Evolutionary conservation across 768 basidiomycete species (phyloP).

Genomic region (Lactarius akahatsu): DNA sequence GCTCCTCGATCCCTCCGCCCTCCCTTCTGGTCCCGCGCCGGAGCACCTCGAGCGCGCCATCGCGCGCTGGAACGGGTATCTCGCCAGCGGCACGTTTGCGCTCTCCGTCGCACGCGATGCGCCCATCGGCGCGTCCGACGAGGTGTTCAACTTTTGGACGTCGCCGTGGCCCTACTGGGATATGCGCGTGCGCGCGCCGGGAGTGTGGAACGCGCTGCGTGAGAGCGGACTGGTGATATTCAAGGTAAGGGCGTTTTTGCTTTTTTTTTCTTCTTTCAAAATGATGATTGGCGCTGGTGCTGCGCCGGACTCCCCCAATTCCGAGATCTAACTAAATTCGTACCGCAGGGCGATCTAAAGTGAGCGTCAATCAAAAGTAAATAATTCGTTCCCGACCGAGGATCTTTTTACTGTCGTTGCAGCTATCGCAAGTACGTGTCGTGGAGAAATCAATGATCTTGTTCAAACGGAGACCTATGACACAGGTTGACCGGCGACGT

Average conservation of each 20-base stretch:
- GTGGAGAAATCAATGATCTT: background rate
- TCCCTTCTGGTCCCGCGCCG: constrained; percentile 33
- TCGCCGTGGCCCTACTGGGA: constrained; percentile 75
- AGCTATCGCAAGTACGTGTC: constrained; percentile 80
- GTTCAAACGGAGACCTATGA: background rate
- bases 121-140: constrained; percentile 50
- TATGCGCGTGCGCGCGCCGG: constrained; percentile 53
- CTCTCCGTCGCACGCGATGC: constrained; percentile 67
- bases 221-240: constrained; percentile 73
- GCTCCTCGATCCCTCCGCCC: constrained; percentile 32
- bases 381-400: background rate
- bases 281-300: background rate
- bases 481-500: constrained; percentile 86
- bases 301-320: background rate
- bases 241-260: constrained; percentile 50
- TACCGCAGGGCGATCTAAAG: constrained; percentile 81
- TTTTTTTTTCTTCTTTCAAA: too few relatives aligned
- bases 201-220: constrained; percentile 51
- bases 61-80: constrained; percentile 67
- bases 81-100: constrained; percentile 67
- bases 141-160: constrained; percentile 64
- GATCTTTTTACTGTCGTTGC: background rate
- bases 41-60: constrained; percentile 58
- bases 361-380: constrained; percentile 41
- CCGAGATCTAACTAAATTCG: background rate